A percentile compares a stretch with the other conserved stretches of the same genome.
Conservation (phyloP, 164 flowering plant genomes). For the Berberis thunbergii region DNA sequence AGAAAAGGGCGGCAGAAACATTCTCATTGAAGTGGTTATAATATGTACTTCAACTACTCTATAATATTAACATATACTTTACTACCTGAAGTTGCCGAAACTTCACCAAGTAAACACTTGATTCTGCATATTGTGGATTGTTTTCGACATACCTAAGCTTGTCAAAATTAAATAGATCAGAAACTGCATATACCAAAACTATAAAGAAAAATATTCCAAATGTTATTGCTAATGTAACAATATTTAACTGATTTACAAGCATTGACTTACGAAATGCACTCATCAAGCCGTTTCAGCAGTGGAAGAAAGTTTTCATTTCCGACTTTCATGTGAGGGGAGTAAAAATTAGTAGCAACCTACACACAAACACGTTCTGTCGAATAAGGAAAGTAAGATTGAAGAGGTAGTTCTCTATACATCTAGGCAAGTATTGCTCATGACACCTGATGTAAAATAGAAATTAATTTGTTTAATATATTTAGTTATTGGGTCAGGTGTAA, state of each 20-base stretch:
- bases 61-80: no score
- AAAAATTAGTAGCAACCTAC: slow-evolving; percentile 84
- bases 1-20: no score
- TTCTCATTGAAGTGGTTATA: no score
- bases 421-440: no score
- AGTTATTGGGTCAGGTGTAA: no score
- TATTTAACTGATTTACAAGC: slow-evolving; percentile 2
- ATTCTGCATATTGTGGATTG: slow-evolving; percentile 96
- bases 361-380: slow-evolving; percentile 5
- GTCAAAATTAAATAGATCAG: not conserved
- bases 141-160: slow-evolving; percentile 74
- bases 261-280: slow-evolving; percentile 89
- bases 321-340: slow-evolving; percentile 75
- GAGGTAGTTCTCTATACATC: no score
- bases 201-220: not conserved
- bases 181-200: not conserved
- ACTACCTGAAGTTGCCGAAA: slow-evolving; percentile 92
- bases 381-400: no score
- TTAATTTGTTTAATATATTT: no score
- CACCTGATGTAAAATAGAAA: no score
- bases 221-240: not conserved
- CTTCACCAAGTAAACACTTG: slow-evolving; percentile 75
- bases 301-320: slow-evolving; percentile 75
- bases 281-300: slow-evolving; percentile 79
- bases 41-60: no score